Evolutionary conservation across 2,329 filamentous ascomycete genomes (phyloP).

Genomic region (Phoma herbarum): DNA sequence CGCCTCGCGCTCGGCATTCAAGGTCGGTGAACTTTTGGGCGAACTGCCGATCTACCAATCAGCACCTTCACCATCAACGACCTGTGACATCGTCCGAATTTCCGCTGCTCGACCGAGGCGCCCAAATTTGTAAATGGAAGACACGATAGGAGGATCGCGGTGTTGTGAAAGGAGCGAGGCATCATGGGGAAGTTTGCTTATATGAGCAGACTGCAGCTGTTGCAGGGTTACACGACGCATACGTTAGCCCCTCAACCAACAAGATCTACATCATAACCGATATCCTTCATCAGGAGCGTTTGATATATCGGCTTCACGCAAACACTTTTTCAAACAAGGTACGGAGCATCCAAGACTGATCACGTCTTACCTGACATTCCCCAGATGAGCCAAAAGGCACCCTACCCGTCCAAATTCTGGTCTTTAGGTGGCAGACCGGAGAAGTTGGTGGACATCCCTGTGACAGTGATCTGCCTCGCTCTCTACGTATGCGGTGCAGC

Average conservation of each 20-base stretch:
- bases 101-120: neutral
- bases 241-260: neutral
- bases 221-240: neutral
- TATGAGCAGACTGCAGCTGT: neutral
- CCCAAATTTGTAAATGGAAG: neutral
- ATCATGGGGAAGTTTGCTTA: neutral
- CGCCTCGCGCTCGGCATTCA: neutral
- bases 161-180: neutral
- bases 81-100: neutral
- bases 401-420: constrained; percentile 40
- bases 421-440: constrained; percentile 49
- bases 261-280: neutral
- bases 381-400: constrained; percentile 18
- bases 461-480: constrained; percentile 51
- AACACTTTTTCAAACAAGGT: neutral
- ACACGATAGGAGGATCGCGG: neutral
- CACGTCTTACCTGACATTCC: neutral
- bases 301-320: neutral
- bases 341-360: neutral
- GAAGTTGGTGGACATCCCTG: constrained; percentile 50
- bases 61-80: neutral
- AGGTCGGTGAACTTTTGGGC: neutral
- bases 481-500: constrained; percentile 51
- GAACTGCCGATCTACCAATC: constrained; percentile 1
- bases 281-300: neutral